These are phyloP conservation scores for Diophrys sp. DNA, from an alignment of 73 alveolate species.

Conservation along the genomic window DNA sequence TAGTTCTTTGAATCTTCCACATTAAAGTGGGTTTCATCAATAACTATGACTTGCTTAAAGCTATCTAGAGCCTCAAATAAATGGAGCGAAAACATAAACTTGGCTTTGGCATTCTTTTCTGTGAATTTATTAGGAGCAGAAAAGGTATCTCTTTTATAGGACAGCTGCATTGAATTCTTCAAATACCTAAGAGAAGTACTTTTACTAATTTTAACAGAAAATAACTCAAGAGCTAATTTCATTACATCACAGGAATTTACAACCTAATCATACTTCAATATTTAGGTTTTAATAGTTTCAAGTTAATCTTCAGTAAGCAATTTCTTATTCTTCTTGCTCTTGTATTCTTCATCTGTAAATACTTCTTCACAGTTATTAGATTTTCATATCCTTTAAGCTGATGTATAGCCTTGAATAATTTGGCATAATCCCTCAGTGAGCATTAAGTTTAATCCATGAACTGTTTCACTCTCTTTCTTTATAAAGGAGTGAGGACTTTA, in stretches of 20 bases:
- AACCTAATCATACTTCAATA: too few relatives aligned
- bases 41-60: background rate
- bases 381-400: too few relatives aligned
- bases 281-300: too few relatives aligned
- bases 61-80: background rate
- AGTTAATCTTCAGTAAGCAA: too few relatives aligned
- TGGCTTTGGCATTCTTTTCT: background rate
- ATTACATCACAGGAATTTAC: background rate
- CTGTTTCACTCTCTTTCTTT: too few relatives aligned
- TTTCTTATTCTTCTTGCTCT: too few relatives aligned
- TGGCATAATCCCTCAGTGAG: too few relatives aligned
- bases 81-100: background rate
- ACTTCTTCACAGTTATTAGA: too few relatives aligned
- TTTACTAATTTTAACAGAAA: background rate
- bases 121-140: background rate
- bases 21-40: background rate
- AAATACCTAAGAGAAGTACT: background rate
- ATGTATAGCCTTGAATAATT: too few relatives aligned
- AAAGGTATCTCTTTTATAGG: background rate
- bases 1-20: background rate
- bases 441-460: too few relatives aligned
- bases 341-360: too few relatives aligned
- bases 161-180: background rate
- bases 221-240: background rate
- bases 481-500: too few relatives aligned